A percentile compares a stretch with the other conserved stretches of the same genome.
Evolutionary conservation across 208 protist species (phyloP).

Genomic region (Acanthamoeba healyi): DNA sequence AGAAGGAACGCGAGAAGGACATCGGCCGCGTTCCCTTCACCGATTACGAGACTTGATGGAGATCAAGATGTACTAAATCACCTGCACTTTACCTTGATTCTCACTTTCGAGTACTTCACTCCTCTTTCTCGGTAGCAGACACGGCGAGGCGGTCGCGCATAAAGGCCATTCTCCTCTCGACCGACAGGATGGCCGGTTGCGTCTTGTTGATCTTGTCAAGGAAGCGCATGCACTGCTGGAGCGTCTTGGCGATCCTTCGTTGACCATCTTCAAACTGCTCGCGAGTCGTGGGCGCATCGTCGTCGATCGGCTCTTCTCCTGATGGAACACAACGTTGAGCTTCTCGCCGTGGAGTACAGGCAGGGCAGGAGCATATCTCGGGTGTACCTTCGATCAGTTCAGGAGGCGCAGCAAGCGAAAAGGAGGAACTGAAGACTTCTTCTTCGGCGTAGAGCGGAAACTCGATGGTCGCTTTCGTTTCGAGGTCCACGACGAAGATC

Average conservation of each 20-base stretch:
- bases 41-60: conserved; percentile 12
- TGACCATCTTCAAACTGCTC: neutral
- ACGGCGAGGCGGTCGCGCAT: neutral
- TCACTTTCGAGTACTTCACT: neutral
- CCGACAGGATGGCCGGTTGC: neutral
- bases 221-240: neutral
- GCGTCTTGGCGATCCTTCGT: neutral
- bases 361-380: no score
- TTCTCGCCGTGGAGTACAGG: no score
- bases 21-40: conserved; percentile 17
- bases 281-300: neutral
- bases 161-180: neutral
- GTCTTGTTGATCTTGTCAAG: neutral
- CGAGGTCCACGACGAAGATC: neutral
- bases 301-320: neutral
- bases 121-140: neutral
- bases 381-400: no score
- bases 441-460: conserved; percentile 11
- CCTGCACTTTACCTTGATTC: neutral
- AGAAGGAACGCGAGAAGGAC: neutral
- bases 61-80: no score
- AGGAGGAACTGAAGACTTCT: neutral
- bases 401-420: neutral
- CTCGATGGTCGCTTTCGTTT: neutral
- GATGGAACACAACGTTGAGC: neutral